Evolutionary conservation across 305 asterid genomes (phyloP), one percentile per base, ranked within the genome.

Genomic region (Striga hermonthica): DNA sequence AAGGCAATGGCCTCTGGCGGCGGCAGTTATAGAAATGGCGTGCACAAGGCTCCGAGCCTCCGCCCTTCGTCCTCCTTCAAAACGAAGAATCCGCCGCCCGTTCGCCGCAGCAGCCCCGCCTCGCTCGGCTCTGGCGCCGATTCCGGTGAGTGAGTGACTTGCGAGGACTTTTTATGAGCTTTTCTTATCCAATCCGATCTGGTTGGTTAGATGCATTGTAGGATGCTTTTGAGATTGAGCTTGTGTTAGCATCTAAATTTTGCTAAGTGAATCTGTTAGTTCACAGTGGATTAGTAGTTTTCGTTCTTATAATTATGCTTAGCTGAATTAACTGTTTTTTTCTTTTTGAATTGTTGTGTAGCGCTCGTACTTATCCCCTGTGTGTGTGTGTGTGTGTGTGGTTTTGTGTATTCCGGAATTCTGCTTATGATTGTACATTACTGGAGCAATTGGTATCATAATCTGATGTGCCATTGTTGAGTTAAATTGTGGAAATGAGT

Each of bases 11-110:
- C 95, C 68, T 75, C 92, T 5, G 84, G 83, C 44, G 84, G 82
- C 11, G 59, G 44, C 55, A 84, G 78, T 68, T 75, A 73, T 74
- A 69, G 91, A 62, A 85, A 85, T 58, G 93, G 95, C 77, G 78
- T 72, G 55, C 81, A 75, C 64, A 92, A 79, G 69, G 79, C 83
- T 16, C 72, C 87, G 38, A 82, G 72, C 73, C 83, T 86, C 16
- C 88, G 96, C 34, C 58, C 79, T 56, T 88, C 98, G 1, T 75
- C 98, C 64, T 88, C 98, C 13, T 85, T 91, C 75, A 91, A 91
- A 83, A 79, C 98, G 38, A 91, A 88, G 86, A 70, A 72, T 71
- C 80, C 87, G 37, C 75, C 87, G 70, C 39, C 94, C 78, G 81
- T 76, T 55, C 96, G 96, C 79, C 91, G 96, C 78, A 82, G 94